phyloP scores from a whole-genome alignment of 306 rosid genomes.

The Quercus glauca region DNA sequence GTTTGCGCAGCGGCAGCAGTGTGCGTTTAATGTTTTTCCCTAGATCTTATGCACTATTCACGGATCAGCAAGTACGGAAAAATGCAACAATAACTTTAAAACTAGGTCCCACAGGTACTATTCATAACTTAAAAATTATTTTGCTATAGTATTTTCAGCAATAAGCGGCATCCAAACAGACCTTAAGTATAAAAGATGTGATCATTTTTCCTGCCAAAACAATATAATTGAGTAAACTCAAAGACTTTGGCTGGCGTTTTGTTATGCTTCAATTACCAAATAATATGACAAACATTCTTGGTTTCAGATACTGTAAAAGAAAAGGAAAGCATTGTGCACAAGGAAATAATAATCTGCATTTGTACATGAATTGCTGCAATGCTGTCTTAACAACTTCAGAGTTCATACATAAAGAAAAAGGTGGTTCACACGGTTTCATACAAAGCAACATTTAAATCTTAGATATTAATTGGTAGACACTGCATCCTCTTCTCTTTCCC shows the following conservation, averaged over 20 bases:
- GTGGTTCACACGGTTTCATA: slow-evolving; percentile 13
- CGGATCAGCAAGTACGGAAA: accelerated
- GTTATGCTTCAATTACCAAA: not conserved
- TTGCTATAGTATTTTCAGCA: accelerated
- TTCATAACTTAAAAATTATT: too few relatives aligned
- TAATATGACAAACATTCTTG: not conserved
- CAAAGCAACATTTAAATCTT: slow-evolving; percentile 19
- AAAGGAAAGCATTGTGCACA: not conserved
- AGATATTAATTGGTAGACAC: slow-evolving; percentile 30
- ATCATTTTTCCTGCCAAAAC: not conserved
- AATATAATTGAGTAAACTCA: not conserved
- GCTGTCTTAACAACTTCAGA: slow-evolving; percentile 22
- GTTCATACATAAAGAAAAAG: slow-evolving; percentile 15
- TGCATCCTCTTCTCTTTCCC: slow-evolving; percentile 3
- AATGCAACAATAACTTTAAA: too few relatives aligned
- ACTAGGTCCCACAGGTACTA: too few relatives aligned
- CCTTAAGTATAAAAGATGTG: too few relatives aligned
- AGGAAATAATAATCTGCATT: not conserved
- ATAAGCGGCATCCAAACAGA: too few relatives aligned
- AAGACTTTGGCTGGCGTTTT: not conserved
- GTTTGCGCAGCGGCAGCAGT: too few relatives aligned
- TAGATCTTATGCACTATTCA: accelerated
- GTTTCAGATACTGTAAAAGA: not conserved
- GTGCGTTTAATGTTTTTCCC: too few relatives aligned
- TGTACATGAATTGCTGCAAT: not conserved